These are phyloP conservation scores for Spiraea crenata DNA, from an alignment of 331 rosid species.

Conservation along the genomic window DNA sequence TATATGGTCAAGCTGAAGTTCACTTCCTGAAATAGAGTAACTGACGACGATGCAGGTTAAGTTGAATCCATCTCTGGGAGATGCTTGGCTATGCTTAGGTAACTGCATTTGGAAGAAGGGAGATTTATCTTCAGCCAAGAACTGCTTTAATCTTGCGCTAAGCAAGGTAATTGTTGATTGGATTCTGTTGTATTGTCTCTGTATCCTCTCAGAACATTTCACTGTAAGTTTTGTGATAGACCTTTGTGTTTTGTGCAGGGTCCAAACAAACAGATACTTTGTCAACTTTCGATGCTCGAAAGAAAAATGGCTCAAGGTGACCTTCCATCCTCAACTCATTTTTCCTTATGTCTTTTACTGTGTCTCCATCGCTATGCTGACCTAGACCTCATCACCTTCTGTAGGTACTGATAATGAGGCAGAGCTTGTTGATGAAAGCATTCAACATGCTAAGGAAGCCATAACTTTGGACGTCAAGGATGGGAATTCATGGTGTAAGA, in stretches of 20 bases:
- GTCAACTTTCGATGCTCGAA: conserved; percentile 89
- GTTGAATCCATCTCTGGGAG: conserved; percentile 91
- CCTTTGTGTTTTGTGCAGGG: conserved; percentile 44
- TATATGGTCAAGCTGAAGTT: conserved; percentile 25
- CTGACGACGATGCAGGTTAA: conserved; percentile 65
- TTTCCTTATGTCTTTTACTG: conserved; percentile 22
- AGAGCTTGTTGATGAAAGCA: conserved; percentile 90
- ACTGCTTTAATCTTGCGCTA: conserved; percentile 76
- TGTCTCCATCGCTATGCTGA: conserved; percentile 9
- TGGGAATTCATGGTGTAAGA: conserved; percentile 95
- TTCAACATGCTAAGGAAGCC: conserved; percentile 86
- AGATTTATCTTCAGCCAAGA: conserved; percentile 75
- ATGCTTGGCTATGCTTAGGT: conserved; percentile 97
- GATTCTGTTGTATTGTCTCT: conserved; percentile 10
- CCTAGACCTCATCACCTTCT: conserved; percentile 18
- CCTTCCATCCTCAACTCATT: conserved; percentile 14
- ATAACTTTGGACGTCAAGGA: conserved; percentile 89
- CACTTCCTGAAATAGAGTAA: conserved; percentile 19
- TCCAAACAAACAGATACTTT: conserved; percentile 71
- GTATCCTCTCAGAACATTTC: not conserved
- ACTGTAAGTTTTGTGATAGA: conserved; percentile 16
- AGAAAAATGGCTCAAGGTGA: conserved; percentile 91
- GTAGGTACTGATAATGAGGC: conserved; percentile 72
- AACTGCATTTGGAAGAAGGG: conserved; percentile 98
- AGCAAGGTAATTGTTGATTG: conserved; percentile 56